Evolutionary conservation across 2,329 filamentous ascomycete genomes (phyloP), one percentile per base, ranked within the genome.

Genomic region (Ophiostoma perfectum): DNA sequence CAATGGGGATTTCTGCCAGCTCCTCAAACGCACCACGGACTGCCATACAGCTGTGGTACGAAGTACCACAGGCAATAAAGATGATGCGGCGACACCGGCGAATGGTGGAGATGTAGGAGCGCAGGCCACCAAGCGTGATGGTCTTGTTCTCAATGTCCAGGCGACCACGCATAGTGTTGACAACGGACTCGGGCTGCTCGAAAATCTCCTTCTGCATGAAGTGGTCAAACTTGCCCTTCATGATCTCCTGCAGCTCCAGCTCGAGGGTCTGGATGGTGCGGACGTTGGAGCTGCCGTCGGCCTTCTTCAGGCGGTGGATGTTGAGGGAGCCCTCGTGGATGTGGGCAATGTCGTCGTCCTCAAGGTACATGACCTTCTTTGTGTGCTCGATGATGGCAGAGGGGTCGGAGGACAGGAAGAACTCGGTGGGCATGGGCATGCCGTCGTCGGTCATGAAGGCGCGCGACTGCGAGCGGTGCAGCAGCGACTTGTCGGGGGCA

Each of bases 161-260:
- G 82, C 95, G 95, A 81, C 95, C 95, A 88, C 95, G 92, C 95
- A 99, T 99, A 74, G 95, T 97, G 87, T 99, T 99, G 83, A 99
- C 89, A 71, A 99, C 92, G 14, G 95, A 99, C 82, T 99, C 95
- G 77, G 95, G 95, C 84, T 99, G 95, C 86, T 99, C 95, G 80
- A 99, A 99, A 77, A 99, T 99, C 81, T 99, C 95, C 88, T 99
- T 99, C 80, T 99, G 95, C 95, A 99, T 99, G 86, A 97, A 99
- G 84, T 99, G 95, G 80, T 99, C 95, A 81, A 98, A 99, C 79
- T 95, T 96, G 81, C 95, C 95, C 90, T 99, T 99, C 95, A 99
- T 99, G 81, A 99, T 99, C 84, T 99, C 93, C 84, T 99, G 95
- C 73, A 99, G 90, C 85, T 99, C 93, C 66, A 99, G 91, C 85